Evolutionary conservation across 192 early-diverging fungal genomes (phyloP), one percentile per base, ranked within the genome.

Genomic region (Ambispora gerdemannii): DNA sequence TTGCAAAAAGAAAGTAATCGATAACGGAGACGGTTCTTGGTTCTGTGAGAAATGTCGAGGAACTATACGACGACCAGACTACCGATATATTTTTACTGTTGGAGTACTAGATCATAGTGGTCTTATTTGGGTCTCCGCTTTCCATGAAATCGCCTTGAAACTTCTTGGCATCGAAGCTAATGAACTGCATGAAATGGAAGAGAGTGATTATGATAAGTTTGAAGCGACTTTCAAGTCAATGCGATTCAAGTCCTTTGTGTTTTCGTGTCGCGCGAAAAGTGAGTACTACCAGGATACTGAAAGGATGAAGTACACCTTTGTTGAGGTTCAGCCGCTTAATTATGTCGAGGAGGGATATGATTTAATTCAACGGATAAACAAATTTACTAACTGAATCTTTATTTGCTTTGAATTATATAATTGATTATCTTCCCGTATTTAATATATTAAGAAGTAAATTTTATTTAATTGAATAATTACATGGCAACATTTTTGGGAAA

Each of bases 31-130:
- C 6, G 79, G 76, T 50, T 77, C 79, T 28, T 99, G 95, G 95
- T 71, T 91, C 63, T 99, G 97, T 75, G 95, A 98, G 67, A 95
- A 93, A 73, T 96, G 94, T 15, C 6, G 15, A 10, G 15, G 15
- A 10, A 6, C 38, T 15, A 10, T 15, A 10, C 38, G 7, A 43
- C 38, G 15, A 10, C 15, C 6, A 10, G 15, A 15, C 7, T 43
- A 43, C 15, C 79, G 93, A 75, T 98, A 95, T 75, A 88, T 97
- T 47, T 78, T 95, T 69, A 83, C 83, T n/a, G 36, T 89, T 38
- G 86, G 83, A 55, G 78, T 91, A 28, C 78, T 81, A 53, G 97
- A 99, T 74, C 80, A 89, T 32, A 90, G 91, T 2, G 91, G 92
- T 25, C 89, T 91, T 70, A 75, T 82, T 32, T 99, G 91, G 92